Evolutionary conservation across 352 stramenopile genomes (phyloP).

Genomic region (Globisporangium yorkense): DNA sequence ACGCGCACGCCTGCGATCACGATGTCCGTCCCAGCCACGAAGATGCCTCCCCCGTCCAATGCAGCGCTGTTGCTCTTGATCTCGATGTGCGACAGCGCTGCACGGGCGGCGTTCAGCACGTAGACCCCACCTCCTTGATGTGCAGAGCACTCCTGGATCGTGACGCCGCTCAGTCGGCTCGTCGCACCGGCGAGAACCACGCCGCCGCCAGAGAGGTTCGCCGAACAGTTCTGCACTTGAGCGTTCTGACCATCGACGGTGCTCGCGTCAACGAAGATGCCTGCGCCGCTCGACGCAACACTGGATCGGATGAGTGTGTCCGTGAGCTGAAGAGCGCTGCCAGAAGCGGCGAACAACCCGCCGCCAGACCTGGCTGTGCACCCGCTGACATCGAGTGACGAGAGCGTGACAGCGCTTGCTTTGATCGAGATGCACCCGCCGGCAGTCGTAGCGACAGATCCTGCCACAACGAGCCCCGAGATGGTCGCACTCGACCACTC

Average conservation of each 20-base stretch:
- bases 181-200: conserved; percentile 20
- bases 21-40: conserved; percentile 8
- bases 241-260: conserved; percentile 8
- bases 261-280: conserved; percentile 27
- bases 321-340: conserved; percentile 17
- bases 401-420: conserved; percentile 7
- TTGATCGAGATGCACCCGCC: conserved; percentile 28
- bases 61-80: conserved; percentile 15
- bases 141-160: conserved; percentile 20
- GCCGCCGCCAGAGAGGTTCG: conserved; percentile 18
- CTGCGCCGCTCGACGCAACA: conserved; percentile 18
- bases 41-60: conserved; percentile 23
- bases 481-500: conserved; percentile 17
- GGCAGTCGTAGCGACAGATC: conserved; percentile 12
- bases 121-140: conserved; percentile 21
- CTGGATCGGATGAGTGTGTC: conserved; percentile 8
- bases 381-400: neutral
- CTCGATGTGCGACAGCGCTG: conserved; percentile 11
- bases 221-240: conserved; percentile 11
- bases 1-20: conserved; percentile 5
- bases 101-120: neutral
- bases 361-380: conserved; percentile 23
- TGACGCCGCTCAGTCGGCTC: conserved; percentile 19
- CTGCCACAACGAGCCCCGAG: conserved; percentile 9
- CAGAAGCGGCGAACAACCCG: conserved; percentile 12